Base-by-base conservation (phyloP, 352 stramenopile genomes). In the Thalassiosira livingstoniorum region DNA sequence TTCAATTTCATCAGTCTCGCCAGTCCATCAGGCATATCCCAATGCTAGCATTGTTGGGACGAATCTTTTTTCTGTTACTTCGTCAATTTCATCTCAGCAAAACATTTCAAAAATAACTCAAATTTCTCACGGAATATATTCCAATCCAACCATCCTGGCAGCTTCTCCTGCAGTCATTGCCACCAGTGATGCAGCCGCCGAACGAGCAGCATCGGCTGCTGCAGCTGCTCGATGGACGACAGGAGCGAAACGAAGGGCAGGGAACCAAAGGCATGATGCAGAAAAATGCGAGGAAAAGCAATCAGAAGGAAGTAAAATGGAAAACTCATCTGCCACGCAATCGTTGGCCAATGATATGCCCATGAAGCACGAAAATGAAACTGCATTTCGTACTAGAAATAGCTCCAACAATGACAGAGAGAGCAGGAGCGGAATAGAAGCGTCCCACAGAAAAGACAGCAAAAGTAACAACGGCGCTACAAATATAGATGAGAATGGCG, bases 131-230 rank as follows among this genome's bases (percentile, higher is more conserved):
- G 21, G 11, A 58, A n/a, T n/a, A 58, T 58, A 58, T 58, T n/a
- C 11, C 47, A 47, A 15, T 15, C 39, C 7, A 11, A 58, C 7
- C 47, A 58, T 39, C 4, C 54, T 51, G 34, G 13, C 58, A 47
- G 13, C 68, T 25, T 27, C 39, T 25, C n/a, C 37, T 2, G 37
- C 29, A 31, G 68, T 74, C n/a, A 34, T 80, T 4, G 75, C 75
- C 31, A 82, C 75, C 0, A 82, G 75, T 34, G 74, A 81, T 63
- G 75, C 65, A 37, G 42, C 65, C 15, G 75, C 75, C 32, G 75
- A 82, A 51, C 31, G 55, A 60, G 45, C 25, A 18, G 64, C 65
- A 18, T 82, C 65, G 3, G 21, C 47, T 2, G 54, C 65, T 31
- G 75, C 74, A 7, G 25, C 2, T 43, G 15, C n/a, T 18, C 35